Conservation (phyloP, 805 yeast species). For the Debaryomyces prosopidis region DNA sequence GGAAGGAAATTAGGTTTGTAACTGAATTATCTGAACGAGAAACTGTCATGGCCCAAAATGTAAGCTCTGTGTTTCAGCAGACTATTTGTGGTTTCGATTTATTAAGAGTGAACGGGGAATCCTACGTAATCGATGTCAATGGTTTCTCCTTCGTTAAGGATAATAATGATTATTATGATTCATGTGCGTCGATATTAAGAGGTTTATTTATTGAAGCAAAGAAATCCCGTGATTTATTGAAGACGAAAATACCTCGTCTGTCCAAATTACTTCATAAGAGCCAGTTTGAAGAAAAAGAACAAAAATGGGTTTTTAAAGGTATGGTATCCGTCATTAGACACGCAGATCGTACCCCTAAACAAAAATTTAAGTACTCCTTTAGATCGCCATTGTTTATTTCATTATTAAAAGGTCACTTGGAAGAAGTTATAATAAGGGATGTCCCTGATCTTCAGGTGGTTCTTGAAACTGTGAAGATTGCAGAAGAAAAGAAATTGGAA, state of each 20-base stretch:
- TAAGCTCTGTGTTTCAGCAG: conserved; percentile 78
- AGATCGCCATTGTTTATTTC: conserved; percentile 84
- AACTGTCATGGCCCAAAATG: conserved; percentile 74
- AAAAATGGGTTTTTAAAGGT: conserved; percentile 97
- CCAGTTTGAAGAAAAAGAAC: conserved; percentile 61
- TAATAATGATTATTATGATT: conserved; percentile 80
- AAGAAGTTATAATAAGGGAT: conserved; percentile 92
- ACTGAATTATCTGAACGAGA: conserved; percentile 79
- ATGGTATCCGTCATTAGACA: conserved; percentile 89
- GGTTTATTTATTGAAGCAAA: conserved; percentile 63
- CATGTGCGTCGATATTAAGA: conserved; percentile 75
- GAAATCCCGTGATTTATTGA: conserved; percentile 39
- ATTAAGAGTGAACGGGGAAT: conserved; percentile 81
- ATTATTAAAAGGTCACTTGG: conserved; percentile 88
- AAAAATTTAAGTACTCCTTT: conserved; percentile 94
- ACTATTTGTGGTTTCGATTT: conserved; percentile 97
- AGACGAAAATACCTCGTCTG: conserved; percentile 35
- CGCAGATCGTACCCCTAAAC: conserved; percentile 98
- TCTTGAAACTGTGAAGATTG: conserved; percentile 77
- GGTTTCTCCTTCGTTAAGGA: conserved; percentile 98
- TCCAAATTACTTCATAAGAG: conserved; percentile 34
- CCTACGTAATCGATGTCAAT: conserved; percentile 95
- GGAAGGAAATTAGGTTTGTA: conserved; percentile 90
- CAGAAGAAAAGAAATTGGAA: conserved; percentile 77
- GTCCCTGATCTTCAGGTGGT: conserved; percentile 84